Conservation (phyloP, 495 filamentous ascomycete species). For the Copromyces sp. region DNA sequence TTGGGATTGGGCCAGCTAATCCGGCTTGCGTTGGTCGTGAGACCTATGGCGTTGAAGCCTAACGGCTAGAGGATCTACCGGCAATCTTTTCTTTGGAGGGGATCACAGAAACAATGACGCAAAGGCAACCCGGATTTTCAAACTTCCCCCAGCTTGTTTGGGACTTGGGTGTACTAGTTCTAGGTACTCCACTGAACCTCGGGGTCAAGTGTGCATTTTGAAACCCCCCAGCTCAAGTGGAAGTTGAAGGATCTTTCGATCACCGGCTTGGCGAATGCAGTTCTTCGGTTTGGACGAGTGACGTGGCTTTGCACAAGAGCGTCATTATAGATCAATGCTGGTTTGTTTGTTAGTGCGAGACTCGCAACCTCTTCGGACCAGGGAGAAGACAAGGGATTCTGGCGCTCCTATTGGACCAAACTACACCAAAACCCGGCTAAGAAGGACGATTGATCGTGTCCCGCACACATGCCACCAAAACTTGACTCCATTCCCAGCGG, state of each 20-base stretch:
- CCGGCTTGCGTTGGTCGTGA: not conserved
- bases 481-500: no score
- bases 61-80: not conserved
- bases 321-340: no score
- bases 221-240: not conserved
- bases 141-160: not conserved
- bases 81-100: not conserved
- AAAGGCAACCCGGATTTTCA: not conserved
- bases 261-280: not conserved
- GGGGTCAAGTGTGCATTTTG: not conserved
- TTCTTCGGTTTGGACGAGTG: not conserved
- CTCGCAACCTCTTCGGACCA: no score
- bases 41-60: not conserved
- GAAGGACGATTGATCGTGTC: no score
- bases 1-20: not conserved
- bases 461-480: no score
- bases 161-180: not conserved
- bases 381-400: no score
- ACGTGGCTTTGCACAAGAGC: not conserved
- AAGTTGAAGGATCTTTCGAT: not conserved
- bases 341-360: no score
- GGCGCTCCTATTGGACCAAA: no score
- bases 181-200: not conserved
- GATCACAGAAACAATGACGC: no score
- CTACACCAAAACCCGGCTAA: no score